Percentiles rank a stretch among this genome's conserved stretches.
Conservation (phyloP, 192 early-diverging fungal species). For the Mortierella hygrophila region DNA sequence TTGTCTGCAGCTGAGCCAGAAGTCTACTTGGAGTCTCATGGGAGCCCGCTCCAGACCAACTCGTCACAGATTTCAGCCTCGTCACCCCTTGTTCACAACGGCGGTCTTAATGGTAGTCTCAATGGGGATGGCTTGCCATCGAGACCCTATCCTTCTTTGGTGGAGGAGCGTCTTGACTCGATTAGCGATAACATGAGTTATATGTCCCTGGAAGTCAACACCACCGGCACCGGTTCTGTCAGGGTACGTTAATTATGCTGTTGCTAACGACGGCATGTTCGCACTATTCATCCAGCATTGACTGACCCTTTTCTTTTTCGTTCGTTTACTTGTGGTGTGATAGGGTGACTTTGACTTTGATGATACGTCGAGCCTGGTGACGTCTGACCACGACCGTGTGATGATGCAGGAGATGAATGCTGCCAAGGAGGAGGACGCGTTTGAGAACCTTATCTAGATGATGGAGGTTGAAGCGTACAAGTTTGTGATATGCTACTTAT, state of each 20-base stretch:
- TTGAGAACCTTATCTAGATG: conserved; percentile 40
- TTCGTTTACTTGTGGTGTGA: neutral
- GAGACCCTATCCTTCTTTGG: conserved; percentile 36
- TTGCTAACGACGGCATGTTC: neutral
- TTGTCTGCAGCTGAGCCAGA: conserved; percentile 3
- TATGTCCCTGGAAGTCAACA: conserved; percentile 83
- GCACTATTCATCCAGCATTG: neutral
- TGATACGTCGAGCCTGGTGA: conserved; percentile 55
- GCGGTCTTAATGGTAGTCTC: conserved; percentile 11
- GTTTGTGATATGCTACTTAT: too few species aligned
- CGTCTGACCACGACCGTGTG: conserved; percentile 54
- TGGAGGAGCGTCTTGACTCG: conserved; percentile 52
- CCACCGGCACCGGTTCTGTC: conserved; percentile 82
- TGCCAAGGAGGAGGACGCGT: conserved; percentile 41
- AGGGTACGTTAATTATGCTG: conserved; percentile 57
- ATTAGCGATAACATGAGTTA: conserved; percentile 74
- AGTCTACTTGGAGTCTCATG: conserved; percentile 2
- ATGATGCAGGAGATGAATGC: conserved; percentile 52
- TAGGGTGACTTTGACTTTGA: conserved; percentile 75
- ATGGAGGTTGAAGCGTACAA: neutral
- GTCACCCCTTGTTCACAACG: conserved; percentile 19
- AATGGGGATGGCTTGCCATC: conserved; percentile 12
- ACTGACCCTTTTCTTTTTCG: neutral
- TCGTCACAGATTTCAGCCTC: conserved; percentile 13
- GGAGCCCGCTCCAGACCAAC: neutral